Base-by-base conservation (phyloP, 2,329 filamentous ascomycete species). In the Ophiocordyceps australis region DNA sequence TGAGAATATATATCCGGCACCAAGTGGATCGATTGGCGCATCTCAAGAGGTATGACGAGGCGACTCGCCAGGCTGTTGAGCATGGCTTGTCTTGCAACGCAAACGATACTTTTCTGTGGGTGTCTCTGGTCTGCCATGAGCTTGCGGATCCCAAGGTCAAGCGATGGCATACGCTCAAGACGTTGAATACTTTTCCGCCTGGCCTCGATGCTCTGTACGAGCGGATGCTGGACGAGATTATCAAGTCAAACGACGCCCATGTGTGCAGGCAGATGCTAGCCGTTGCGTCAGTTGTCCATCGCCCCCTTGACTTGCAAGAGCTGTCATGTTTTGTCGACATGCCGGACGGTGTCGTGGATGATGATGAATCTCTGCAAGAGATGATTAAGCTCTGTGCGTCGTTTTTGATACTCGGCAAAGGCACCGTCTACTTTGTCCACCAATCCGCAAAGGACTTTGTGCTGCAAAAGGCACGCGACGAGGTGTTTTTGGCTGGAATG, bases 381-480 rank as follows among this genome's bases (percentile, higher is more conserved):
- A 34, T 54, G 7, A 36, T 59, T 9, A 18, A 30, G 3, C 11
- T 29, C 4, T 59, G 50, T 30, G 47, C 52, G 15, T 59, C 49
- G 5, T 54, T 58, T 24, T 37, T 59, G 2, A 51, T 42, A 1
- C 14, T 53, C 23, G 38, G 38, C 14, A 28, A 49, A 4, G 29
- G 24, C 3, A 37, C 14, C 1, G 28, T 58, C 6, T 51, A 39
- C 27, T 47, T 55, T 32, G 39, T 60, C 2, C 52, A 61, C 31
- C 44, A 56, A 27, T 57, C 52, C 3, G 55, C 51, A 1, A 55
- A 56, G 32, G 53, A 59, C 16, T 32, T 30, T 14, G 15, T 32
- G 11, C 25, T 25, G 21, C 21, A 11, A 13, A 29, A 23, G 15
- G 17, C 16, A 18, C 8, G 10, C 11, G n/a, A 3, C 13, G 17